Base-by-base conservation (phyloP, 257 asterid species). In the Jacaranda mimosifolia region DNA sequence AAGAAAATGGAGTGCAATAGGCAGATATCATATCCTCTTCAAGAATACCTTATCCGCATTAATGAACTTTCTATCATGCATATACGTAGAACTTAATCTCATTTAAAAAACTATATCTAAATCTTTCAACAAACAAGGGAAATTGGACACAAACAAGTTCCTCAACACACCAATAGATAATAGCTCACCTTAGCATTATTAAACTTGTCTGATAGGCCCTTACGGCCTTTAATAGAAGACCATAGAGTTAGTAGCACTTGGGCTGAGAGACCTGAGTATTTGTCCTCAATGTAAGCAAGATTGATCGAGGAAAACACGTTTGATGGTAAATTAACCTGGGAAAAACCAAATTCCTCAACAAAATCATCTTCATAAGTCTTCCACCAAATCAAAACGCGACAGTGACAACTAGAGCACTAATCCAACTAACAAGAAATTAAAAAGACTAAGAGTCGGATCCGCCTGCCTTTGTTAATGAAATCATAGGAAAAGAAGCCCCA, bases 401-500 rank as follows among this genome's bases (percentile, higher is more conserved):
- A 46, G 62, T 38, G 7, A 46, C 18, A 15, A 60, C 53, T 18
- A 46, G 56, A 18, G 15, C 10, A 55, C 55, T 38, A 68, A 72
- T n/a, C 9, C 40, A 42, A 53, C 9, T 11, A 39, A 13, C 17
- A 19, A 15, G 18, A 18, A 74, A 42, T n/a, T 18, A n/a, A 35
- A 70, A 52, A 21, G 17, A 0, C 7, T 53, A 70, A 48, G 74
- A 18, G 58, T 26, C 1, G 32, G 32, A 26, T 26, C 32, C 32
- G 32, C 32, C 32, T 79, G 84, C 97, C 92, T 91, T 91, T 36
- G 88, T 49, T 48, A 83, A 32, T 53, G 91, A 79, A 70, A 85
- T 66, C 53, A 86, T 75, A 14, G 92, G 97, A 72, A 89, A 89
- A 9, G 94, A 85, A 81, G 78, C 89, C 17, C 94, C 97, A 59